These are phyloP conservation scores for Myxozyma nipponensis DNA, from an alignment of 805 yeast species.

Conservation along the genomic window DNA sequence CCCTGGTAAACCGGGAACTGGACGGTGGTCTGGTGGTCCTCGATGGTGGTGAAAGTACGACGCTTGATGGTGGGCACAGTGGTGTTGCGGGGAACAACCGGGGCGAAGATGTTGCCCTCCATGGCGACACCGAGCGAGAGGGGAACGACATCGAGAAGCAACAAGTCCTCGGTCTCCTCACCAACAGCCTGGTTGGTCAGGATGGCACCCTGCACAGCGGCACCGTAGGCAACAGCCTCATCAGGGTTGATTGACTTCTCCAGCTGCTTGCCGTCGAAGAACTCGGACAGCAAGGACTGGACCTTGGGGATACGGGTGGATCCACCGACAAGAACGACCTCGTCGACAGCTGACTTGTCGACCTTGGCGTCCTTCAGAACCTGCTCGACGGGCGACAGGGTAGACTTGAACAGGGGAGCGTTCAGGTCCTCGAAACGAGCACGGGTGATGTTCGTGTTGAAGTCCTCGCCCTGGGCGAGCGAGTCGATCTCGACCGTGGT, in stretches of 20 bases:
- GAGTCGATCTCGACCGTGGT: slow-evolving; percentile 97
- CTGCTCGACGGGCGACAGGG: slow-evolving; percentile 91
- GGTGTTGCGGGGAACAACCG: slow-evolving; percentile 98
- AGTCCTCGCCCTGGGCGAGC: slow-evolving; percentile 91
- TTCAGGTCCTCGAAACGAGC: slow-evolving; percentile 97
- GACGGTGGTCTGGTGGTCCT: slow-evolving; percentile 97
- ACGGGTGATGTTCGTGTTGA: slow-evolving; percentile 89
- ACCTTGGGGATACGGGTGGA: slow-evolving; percentile 99
- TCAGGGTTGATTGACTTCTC: slow-evolving; percentile 97
- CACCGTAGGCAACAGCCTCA: slow-evolving; percentile 99
- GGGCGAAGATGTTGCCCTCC: slow-evolving; percentile 99
- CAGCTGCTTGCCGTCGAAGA: slow-evolving; percentile 94
- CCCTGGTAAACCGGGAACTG: slow-evolving; percentile 99
- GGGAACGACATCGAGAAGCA: slow-evolving; percentile 96
- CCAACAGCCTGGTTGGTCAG: slow-evolving; percentile 87
- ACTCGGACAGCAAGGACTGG: slow-evolving; percentile 89
- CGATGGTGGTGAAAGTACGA: slow-evolving; percentile 98
- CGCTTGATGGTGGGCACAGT: slow-evolving; percentile 99
- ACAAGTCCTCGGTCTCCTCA: slow-evolving; percentile 91
- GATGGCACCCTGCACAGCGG: slow-evolving; percentile 99
- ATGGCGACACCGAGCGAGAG: slow-evolving; percentile 99
- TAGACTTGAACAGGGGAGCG: slow-evolving; percentile 88
- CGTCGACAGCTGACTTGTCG: slow-evolving; percentile 80
- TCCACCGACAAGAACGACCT: slow-evolving; percentile 97
- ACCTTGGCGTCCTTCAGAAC: slow-evolving; percentile 89